Evolutionary conservation across 108 stramenopile species (phyloP), one percentile per base, ranked within the genome.

Genomic region (Bacterosira constricta): DNA sequence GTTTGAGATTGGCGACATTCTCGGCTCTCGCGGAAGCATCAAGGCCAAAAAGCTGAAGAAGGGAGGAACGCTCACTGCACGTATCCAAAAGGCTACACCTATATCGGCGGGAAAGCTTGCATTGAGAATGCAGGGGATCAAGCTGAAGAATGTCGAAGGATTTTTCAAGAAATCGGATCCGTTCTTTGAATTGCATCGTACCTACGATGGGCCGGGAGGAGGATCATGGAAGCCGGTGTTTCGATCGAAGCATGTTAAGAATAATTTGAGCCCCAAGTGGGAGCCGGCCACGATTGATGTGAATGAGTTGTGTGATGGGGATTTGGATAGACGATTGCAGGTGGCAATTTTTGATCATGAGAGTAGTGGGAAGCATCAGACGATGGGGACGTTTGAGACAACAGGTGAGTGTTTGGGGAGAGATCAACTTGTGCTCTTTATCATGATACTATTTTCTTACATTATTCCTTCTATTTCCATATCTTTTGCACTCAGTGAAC

Each of bases 141-240:
- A 92, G n/a, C 80, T 95, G 44, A 88, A 86, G 58, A 95, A 90
- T 67, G 84, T 75, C 0, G 93, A 95, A 54, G 90, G 93, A 39
- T 69, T 88, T 21, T 77, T 91, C 34, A 68, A 84, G 27, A 91
- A 88, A 53, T 85, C 84, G 15, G 93, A 95, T 85, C 93, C 93
- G 17, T 95, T 95, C 32, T 87, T 82, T 46, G 87, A 87, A 36
- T 11, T 91, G 9, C 51, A 50, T 11, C 77, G 88, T 9, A 77
- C 76, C 9, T 62, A 78, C 32, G 79, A 89, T 57, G 75, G 82
- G 3, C 59, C 71, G 2, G 76, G 79, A 38, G 86, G 82, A 12
- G 50, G 57, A 21, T 73, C 79, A 1, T 91, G 85, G 85, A 73
- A 77, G 6, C 80, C 75, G 15, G 86, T 92, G 0, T 88, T 85